Evolutionary conservation across 768 basidiomycete genomes (phyloP), one percentile per base, ranked within the genome.

Genomic region (Tulasnella sp.): DNA sequence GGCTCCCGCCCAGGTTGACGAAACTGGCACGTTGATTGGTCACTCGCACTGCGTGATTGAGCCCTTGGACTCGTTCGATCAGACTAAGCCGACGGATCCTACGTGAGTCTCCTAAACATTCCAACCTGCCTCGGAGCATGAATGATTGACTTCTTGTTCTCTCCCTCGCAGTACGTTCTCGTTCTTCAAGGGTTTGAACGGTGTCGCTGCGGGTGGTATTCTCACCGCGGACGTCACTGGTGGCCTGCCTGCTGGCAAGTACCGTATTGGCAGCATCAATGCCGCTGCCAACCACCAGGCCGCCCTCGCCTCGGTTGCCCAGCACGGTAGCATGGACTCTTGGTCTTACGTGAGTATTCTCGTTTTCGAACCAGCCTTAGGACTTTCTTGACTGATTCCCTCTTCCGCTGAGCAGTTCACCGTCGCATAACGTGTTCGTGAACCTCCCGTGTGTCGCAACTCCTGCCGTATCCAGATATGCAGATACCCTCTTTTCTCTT

Each of bases 1-100:
- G 26, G 84, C 81, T 7, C 84, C 84, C n/a, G 82, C 82, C 71
- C 81, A 82, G 46, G 74, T 83, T 35, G 78, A 84, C 77, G 57
- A 20, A 16, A 37, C 80, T 11, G 84, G 85, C 51, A 80, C 82
- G 23, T 55, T 75, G 74, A 57, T 39, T 48, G 85, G 84, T 70
- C 81, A 82, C 79, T 82, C 81, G 4, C 84, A 85, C 80, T 81
- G 85, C 78, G 83, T 83, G 55, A 80, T 85, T 76, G 82, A 85
- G 79, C 77, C 73, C 73, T 82, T 85, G 73, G 78, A 80, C 39
- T 80, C 81, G 20, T 77, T 84, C 20, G 78, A 79, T 13, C 80
- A 82, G 51, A 82, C 83, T 40, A 78, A 74, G 7, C 73, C 83
- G 7, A 82, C 82, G 35, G 78, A 84, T 79, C 82, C 83, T 10